phyloP scores from a whole-genome alignment of 805 yeast species.

The Sugiyamaella mastotermitis region DNA sequence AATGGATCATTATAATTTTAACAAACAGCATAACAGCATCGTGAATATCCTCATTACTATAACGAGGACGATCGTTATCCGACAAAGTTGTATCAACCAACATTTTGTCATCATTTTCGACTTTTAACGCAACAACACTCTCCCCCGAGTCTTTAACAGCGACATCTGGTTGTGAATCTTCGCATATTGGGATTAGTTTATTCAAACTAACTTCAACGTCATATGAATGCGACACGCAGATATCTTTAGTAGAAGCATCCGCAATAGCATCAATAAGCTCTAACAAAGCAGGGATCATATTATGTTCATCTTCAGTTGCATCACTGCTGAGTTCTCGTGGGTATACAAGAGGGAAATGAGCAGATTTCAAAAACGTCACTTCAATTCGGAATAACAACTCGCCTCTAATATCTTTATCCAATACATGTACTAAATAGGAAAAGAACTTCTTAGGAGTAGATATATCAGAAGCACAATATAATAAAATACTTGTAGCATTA shows the following conservation, averaged over 20 bases:
- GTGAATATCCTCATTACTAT: constrained; percentile 12
- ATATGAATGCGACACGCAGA: constrained; percentile 11
- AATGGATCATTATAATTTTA: constrained; percentile 24
- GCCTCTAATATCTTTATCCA: constrained; percentile 15
- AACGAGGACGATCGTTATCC: background rate
- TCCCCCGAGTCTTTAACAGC: too few relatives aligned
- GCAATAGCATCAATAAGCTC: constrained; percentile 24
- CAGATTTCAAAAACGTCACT: constrained; percentile 16
- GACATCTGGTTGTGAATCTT: constrained; percentile 10
- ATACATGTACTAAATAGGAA: constrained; percentile 19
- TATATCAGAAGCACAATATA: constrained; percentile 1
- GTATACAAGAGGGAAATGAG: constrained; percentile 18
- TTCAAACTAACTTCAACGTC: constrained; percentile 14
- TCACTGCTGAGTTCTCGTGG: background rate
- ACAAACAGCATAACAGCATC: constrained; percentile 20
- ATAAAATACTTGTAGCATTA: background rate
- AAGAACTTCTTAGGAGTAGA: constrained; percentile 10
- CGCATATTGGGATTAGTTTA: constrained; percentile 13
- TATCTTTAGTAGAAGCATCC: constrained; percentile 16
- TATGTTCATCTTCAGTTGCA: constrained; percentile 1
- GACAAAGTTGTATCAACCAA: background rate
- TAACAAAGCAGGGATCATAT: constrained; percentile 13
- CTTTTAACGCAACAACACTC: too few relatives aligned
- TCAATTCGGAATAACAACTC: constrained; percentile 16
- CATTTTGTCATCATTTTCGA: constrained; percentile 1